These are phyloP conservation scores for Boeremia lycopersici DNA, from an alignment of 2,329 filamentous ascomycete genomes.

Conservation along the genomic window DNA sequence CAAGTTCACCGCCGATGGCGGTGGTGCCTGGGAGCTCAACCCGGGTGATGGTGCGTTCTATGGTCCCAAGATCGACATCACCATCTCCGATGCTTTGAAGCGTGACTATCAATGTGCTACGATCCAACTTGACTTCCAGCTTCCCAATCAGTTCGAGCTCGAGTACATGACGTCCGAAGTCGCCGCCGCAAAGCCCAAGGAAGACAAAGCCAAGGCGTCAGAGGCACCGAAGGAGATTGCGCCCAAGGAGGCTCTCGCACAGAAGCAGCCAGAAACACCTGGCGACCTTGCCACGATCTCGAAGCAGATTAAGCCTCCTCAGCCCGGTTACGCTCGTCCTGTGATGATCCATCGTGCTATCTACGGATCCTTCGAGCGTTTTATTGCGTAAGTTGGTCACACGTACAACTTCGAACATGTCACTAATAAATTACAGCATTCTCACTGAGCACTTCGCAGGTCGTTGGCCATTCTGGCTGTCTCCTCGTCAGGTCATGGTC, in stretches of 20 bases:
- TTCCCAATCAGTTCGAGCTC: conserved; percentile 83
- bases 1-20: conserved; percentile 65
- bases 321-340: conserved; percentile 70
- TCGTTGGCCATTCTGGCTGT: conserved; percentile 90
- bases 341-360: conserved; percentile 90
- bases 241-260: conserved; percentile 26
- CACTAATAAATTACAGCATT: conserved; percentile 53
- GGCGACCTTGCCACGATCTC: conserved; percentile 23
- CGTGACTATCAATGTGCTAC: conserved; percentile 90
- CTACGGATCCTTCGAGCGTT: conserved; percentile 71
- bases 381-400: conserved; percentile 59
- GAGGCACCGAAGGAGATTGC: conserved; percentile 36
- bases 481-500: conserved; percentile 79
- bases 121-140: conserved; percentile 91
- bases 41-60: conserved; percentile 97
- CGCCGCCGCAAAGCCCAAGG: conserved; percentile 50
- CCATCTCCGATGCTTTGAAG: conserved; percentile 84
- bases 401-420: neutral
- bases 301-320: conserved; percentile 36
- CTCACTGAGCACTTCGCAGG: conserved; percentile 83
- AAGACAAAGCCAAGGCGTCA: conserved; percentile 36
- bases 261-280: conserved; percentile 25
- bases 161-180: conserved; percentile 79
- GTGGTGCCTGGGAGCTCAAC: conserved; percentile 84
- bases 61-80: conserved; percentile 98